These are phyloP conservation scores for Colletotrichum chlorophyti DNA, from an alignment of 2,329 filamentous ascomycete species.

Conservation along the genomic window DNA sequence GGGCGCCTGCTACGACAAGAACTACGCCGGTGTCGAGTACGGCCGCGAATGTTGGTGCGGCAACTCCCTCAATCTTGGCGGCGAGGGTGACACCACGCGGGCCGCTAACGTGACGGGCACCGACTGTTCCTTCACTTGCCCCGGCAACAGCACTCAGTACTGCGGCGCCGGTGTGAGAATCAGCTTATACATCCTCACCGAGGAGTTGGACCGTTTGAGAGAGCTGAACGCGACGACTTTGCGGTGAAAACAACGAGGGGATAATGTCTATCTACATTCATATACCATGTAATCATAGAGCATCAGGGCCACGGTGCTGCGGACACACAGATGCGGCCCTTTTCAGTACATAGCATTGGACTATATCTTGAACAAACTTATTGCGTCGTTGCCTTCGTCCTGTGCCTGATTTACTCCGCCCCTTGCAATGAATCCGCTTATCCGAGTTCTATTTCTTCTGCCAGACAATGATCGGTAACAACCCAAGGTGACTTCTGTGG, in stretches of 20 bases:
- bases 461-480: too few species aligned
- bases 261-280: conserved; percentile 6
- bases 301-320: neutral
- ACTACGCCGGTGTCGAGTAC: conserved; percentile 31
- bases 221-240: neutral
- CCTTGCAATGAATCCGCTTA: too few species aligned
- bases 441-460: too few species aligned
- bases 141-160: conserved; percentile 23
- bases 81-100: conserved; percentile 20
- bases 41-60: conserved; percentile 33
- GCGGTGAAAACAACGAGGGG: neutral
- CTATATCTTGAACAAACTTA: neutral
- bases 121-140: conserved; percentile 28
- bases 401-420: too few species aligned
- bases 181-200: conserved; percentile 38
- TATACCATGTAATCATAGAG: neutral
- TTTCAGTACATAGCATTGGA: neutral
- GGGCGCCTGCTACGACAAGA: conserved; percentile 25
- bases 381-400: rapidly evolving
- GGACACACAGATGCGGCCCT: conserved; percentile 1
- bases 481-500: too few species aligned
- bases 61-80: conserved; percentile 34
- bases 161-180: conserved; percentile 35
- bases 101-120: conserved; percentile 24
- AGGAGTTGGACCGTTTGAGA: conserved; percentile 1